These are phyloP conservation scores for Excoecaria agallocha DNA, from an alignment of 345 rosid species.

Conservation along the genomic window DNA sequence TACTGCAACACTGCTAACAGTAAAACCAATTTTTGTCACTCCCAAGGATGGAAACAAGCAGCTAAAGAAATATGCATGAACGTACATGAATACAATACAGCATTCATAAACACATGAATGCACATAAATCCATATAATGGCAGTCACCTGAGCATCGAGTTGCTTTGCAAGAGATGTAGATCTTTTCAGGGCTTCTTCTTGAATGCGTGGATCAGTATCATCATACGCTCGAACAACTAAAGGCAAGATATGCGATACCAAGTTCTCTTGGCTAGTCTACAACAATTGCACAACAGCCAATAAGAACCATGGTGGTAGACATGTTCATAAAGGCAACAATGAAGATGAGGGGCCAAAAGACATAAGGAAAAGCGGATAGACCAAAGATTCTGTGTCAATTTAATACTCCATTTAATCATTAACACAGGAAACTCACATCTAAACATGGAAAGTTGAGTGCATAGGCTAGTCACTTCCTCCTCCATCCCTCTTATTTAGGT, in stretches of 20 bases:
- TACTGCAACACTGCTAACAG: neutral
- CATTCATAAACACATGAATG: neutral
- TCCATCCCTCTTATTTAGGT: no score
- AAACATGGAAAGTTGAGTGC: neutral
- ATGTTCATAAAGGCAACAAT: neutral
- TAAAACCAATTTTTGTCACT: neutral
- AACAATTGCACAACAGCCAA: slow-evolving; percentile 26
- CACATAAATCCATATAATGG: slow-evolving; percentile 10
- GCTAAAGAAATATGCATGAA: neutral
- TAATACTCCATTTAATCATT: neutral
- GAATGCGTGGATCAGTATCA: slow-evolving; percentile 91
- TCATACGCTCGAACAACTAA: slow-evolving; percentile 90
- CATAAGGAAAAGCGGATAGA: neutral
- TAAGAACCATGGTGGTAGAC: slow-evolving; percentile 16
- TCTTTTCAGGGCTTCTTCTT: slow-evolving; percentile 86
- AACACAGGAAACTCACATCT: neutral
- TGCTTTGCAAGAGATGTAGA: slow-evolving; percentile 72
- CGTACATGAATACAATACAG: neutral
- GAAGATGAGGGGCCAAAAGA: neutral
- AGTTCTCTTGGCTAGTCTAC: slow-evolving; percentile 72
- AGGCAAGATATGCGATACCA: slow-evolving; percentile 67
- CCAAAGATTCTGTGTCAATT: neutral
- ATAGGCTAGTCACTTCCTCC: neutral
- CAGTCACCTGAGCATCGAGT: slow-evolving; percentile 77
- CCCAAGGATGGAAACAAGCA: neutral